Evolutionary conservation across 805 yeast genomes (phyloP).

Genomic region (Ogataea glucozyma): DNA sequence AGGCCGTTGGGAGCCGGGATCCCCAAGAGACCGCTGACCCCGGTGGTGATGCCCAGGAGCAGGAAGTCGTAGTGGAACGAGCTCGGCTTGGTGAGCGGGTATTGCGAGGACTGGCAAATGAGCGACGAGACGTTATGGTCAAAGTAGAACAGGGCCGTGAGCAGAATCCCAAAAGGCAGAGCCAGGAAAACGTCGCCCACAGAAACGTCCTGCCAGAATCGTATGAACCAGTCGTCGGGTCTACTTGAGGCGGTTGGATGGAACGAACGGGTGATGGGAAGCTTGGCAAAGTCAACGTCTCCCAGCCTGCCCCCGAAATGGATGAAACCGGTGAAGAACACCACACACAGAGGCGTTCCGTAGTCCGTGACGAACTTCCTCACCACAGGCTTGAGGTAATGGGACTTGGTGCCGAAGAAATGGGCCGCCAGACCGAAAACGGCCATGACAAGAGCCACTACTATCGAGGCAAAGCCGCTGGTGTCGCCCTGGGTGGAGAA

Average conservation of each 20-base stretch:
- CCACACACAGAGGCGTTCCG: constrained; percentile 77
- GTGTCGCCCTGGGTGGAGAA: constrained; percentile 45
- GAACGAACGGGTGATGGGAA: constrained; percentile 74
- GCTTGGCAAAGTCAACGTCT: constrained; percentile 54
- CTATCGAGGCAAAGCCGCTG: constrained; percentile 61
- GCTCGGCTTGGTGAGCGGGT: constrained; percentile 81
- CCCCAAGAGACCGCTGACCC: constrained; percentile 83
- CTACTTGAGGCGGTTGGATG: constrained; percentile 62
- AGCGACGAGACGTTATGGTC: constrained; percentile 94
- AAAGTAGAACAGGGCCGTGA: constrained; percentile 85
- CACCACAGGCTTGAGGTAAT: constrained; percentile 56
- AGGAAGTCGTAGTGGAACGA: constrained; percentile 92
- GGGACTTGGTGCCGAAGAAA: constrained; percentile 60
- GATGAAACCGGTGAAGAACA: constrained; percentile 90
- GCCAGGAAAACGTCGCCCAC: constrained; percentile 85
- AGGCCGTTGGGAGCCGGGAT: constrained; percentile 96
- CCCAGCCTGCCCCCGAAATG: constrained; percentile 82
- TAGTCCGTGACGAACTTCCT: constrained; percentile 82
- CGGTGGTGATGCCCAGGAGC: constrained; percentile 82
- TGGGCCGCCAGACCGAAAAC: constrained; percentile 68
- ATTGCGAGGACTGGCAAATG: constrained; percentile 85
- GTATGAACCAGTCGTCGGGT: constrained; percentile 72
- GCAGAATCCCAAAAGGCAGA: constrained; percentile 83
- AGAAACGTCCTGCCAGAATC: constrained; percentile 67
- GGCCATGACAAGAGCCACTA: constrained; percentile 73